Evolutionary conservation across 306 rosid genomes (phyloP).

Genomic region (Clitoria ternatea): DNA sequence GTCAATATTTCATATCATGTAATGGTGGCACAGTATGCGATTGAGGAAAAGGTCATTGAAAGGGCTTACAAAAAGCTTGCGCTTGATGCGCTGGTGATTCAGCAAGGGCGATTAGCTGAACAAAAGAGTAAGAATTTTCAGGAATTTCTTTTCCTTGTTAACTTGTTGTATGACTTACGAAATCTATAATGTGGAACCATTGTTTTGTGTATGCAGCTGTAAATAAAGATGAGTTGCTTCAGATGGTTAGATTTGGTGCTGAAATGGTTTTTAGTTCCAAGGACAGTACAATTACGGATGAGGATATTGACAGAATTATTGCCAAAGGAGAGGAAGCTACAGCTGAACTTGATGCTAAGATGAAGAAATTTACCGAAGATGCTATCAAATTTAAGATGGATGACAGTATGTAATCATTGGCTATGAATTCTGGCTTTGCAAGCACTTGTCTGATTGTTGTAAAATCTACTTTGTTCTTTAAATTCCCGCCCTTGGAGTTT

Average conservation of each 20-base stretch:
- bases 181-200: not conserved
- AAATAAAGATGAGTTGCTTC: slow-evolving; percentile 93
- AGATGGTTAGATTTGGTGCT: slow-evolving; percentile 98
- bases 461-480: not conserved
- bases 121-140: slow-evolving; percentile 65
- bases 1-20: not conserved
- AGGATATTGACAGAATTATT: slow-evolving; percentile 94
- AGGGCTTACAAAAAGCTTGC: slow-evolving; percentile 99
- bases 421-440: not conserved
- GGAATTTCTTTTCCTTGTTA: not conserved
- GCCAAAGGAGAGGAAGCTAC: slow-evolving; percentile 98
- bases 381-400: slow-evolving; percentile 99
- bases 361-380: slow-evolving; percentile 99
- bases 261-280: slow-evolving; percentile 99
- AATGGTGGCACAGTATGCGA: slow-evolving; percentile 64
- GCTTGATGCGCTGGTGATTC: slow-evolving; percentile 98
- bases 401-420: slow-evolving; percentile 57
- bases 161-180: not conserved
- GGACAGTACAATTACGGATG: slow-evolving; percentile 94
- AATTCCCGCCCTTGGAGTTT: not conserved
- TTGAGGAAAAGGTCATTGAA: slow-evolving; percentile 97
- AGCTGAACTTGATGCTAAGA: slow-evolving; percentile 97
- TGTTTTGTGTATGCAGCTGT: slow-evolving; percentile 62
- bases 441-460: not conserved
- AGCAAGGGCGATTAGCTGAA: slow-evolving; percentile 97